A percentile compares a stretch with the other conserved stretches of the same genome.
Evolutionary conservation across 2,329 filamentous ascomycete species (phyloP).

Genomic region (Alternaria brassicae): DNA sequence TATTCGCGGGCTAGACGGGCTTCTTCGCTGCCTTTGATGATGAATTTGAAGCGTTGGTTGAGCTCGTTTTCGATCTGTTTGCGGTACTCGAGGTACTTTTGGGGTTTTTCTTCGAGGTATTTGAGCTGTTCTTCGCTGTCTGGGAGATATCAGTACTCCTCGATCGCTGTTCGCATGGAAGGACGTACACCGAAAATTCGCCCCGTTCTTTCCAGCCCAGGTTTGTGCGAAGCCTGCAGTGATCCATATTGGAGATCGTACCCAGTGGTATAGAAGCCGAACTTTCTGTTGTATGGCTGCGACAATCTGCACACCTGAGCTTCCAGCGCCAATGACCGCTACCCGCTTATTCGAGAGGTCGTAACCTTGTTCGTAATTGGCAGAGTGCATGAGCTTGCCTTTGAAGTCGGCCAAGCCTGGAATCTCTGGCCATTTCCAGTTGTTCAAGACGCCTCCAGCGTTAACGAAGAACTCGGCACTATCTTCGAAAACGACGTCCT

Average conservation of each 20-base stretch:
- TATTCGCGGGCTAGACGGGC: constrained; percentile 54
- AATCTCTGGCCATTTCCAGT: constrained; percentile 54
- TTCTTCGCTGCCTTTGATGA: constrained; percentile 58
- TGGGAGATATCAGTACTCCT: constrained; percentile 18
- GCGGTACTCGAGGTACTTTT: constrained; percentile 57
- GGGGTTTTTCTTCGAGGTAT: constrained; percentile 51
- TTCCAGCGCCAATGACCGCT: constrained; percentile 54
- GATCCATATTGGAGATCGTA: constrained; percentile 57
- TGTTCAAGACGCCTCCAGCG: constrained; percentile 32
- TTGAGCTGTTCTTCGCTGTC: constrained; percentile 52
- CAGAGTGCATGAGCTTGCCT: constrained; percentile 55
- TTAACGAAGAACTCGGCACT: constrained; percentile 36
- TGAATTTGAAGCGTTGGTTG: constrained; percentile 62
- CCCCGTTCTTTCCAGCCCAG: constrained; percentile 56
- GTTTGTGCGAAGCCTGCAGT: constrained; percentile 58
- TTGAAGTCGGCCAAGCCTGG: constrained; percentile 50
- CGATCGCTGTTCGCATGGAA: neutral
- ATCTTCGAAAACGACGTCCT: constrained; percentile 23
- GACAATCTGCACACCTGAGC: constrained; percentile 54
- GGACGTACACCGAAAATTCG: constrained; percentile 55
- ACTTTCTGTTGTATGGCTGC: constrained; percentile 51
- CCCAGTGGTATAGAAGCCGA: constrained; percentile 51
- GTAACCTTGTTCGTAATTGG: constrained; percentile 51
- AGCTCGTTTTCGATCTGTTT: constrained; percentile 59
- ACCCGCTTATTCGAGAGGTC: constrained; percentile 49